These are phyloP conservation scores for Acorus calamus DNA, from an alignment of 106 monocot species.

Conservation along the genomic window DNA sequence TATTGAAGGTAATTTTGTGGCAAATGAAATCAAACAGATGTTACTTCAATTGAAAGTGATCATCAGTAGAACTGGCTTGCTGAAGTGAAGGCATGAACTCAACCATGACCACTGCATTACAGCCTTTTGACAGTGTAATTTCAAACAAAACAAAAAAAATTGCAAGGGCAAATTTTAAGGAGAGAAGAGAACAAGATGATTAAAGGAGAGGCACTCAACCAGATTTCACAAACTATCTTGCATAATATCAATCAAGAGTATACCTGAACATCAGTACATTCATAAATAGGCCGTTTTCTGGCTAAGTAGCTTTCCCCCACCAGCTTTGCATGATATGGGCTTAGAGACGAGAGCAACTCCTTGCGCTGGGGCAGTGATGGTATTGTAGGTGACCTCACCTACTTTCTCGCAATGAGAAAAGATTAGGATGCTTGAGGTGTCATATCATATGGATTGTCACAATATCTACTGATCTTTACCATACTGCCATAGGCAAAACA, in stretches of 20 bases:
- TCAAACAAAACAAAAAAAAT: no score
- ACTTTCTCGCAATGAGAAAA: constrained; percentile 8
- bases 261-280: constrained; percentile 98
- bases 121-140: no score
- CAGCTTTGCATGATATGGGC: constrained; percentile 80
- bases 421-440: not conserved
- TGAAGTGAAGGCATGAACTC: no score
- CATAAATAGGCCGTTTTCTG: constrained; percentile 84
- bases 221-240: not conserved
- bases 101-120: no score
- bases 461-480: no score
- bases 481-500: no score
- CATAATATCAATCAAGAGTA: not conserved
- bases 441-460: not conserved
- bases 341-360: constrained; percentile 66
- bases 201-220: not conserved
- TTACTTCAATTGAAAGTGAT: no score
- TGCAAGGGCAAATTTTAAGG: not conserved
- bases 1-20: no score
- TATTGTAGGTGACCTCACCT: constrained; percentile 74
- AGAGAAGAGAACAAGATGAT: not conserved
- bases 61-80: no score
- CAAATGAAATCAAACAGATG: no score
- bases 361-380: constrained; percentile 82
- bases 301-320: constrained; percentile 94